Percentiles rank a stretch among this genome's conserved stretches.
These are phyloP conservation scores for Trichoderma harzianum DNA, from an alignment of 2,329 filamentous ascomycete genomes.

Conservation along the genomic window DNA sequence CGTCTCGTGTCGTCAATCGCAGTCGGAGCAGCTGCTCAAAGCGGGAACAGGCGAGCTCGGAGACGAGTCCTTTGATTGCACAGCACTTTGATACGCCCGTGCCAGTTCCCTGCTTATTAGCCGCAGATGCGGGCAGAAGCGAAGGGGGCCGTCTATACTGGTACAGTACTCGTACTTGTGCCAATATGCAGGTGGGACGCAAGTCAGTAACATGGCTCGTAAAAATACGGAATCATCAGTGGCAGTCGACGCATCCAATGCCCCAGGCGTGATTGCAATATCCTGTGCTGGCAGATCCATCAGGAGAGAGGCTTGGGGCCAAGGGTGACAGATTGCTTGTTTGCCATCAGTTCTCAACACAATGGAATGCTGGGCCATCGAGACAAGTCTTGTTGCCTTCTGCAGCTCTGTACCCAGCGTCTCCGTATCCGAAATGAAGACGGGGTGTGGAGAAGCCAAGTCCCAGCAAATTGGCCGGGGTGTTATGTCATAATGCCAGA, in stretches of 20 bases:
- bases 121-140: conserved; percentile 17
- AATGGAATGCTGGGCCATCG: background rate
- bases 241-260: background rate
- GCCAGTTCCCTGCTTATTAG: conserved; percentile 16
- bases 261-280: conserved; percentile 1
- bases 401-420: background rate
- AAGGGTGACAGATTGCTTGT: background rate
- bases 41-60: conserved; percentile 13
- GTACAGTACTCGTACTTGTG: background rate
- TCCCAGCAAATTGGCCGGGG: conserved; percentile 6
- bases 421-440: conserved; percentile 15
- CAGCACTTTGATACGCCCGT: conserved; percentile 12
- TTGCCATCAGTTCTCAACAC: background rate
- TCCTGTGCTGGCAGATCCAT: background rate
- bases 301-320: background rate
- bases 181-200: conserved; percentile 14
- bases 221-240: conserved; percentile 3
- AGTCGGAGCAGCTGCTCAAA: conserved; percentile 17
- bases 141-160: conserved; percentile 2
- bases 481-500: conserved; percentile 12
- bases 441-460: background rate
- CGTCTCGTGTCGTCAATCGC: conserved; percentile 15
- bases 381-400: background rate
- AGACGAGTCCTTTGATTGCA: conserved; percentile 12
- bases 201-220: conserved; percentile 3